phyloP scores from a whole-genome alignment of 331 rosid species.

The Malus hybrid region DNA sequence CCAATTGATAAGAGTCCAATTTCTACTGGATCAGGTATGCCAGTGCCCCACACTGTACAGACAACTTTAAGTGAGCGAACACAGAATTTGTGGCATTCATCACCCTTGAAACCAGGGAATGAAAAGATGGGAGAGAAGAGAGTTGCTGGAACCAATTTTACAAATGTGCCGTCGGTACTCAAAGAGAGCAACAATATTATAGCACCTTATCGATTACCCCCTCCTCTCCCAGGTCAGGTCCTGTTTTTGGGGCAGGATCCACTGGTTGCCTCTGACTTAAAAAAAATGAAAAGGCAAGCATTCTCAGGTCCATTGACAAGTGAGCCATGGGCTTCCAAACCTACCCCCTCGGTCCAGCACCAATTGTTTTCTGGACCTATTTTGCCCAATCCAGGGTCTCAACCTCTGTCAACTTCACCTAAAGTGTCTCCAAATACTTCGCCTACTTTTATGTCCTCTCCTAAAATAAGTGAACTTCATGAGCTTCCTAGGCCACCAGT shows the following conservation, averaged over 20 bases:
- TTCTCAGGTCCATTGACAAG: conserved; percentile 87
- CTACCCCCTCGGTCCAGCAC: conserved; percentile 31
- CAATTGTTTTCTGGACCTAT: conserved; percentile 85
- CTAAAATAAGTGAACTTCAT: conserved; percentile 93
- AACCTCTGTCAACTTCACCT: conserved; percentile 61
- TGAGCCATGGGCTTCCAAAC: conserved; percentile 51
- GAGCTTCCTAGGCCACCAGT: conserved; percentile 94
- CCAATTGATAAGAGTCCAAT: conserved; percentile 55
- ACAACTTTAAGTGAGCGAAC: conserved; percentile 27
- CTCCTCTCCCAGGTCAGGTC: conserved; percentile 46
- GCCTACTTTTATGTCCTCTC: conserved; percentile 69
- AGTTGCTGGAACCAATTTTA: conserved; percentile 25
- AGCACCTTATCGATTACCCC: conserved; percentile 45
- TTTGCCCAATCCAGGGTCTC: conserved; percentile 53
- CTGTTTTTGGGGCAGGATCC: conserved; percentile 31
- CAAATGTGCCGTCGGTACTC: conserved; percentile 45
- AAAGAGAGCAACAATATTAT: conserved; percentile 70
- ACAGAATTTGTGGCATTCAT: conserved; percentile 70
- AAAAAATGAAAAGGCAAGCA: conserved; percentile 61
- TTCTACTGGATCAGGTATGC: conserved; percentile 40
- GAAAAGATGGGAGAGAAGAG: conserved; percentile 41
- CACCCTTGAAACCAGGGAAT: conserved; percentile 63
- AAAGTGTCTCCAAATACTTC: conserved; percentile 63
- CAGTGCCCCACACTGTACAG: conserved; percentile 28
- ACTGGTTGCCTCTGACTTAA: conserved; percentile 40